Percentiles rank a stretch among this genome's conserved stretches.
These are phyloP conservation scores for Cyclanthera cordifolia DNA, from an alignment of 306 rosid genomes.

Conservation along the genomic window DNA sequence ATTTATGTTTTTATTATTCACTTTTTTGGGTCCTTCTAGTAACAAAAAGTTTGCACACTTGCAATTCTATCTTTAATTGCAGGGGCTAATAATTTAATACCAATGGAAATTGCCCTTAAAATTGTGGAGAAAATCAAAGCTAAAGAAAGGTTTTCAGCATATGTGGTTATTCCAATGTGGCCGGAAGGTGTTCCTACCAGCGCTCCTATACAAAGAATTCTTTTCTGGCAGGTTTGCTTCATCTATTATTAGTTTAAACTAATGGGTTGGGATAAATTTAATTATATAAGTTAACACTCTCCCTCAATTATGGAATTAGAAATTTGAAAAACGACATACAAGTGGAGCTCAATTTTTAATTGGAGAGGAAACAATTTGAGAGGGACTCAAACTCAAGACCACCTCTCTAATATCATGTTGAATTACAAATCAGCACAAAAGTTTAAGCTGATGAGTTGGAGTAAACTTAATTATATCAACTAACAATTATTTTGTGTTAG, in stretches of 20 bases:
- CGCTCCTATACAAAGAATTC: constrained; percentile 51
- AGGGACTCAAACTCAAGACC: no score
- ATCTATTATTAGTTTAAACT: no score
- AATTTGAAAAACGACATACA: no score
- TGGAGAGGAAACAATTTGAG: no score
- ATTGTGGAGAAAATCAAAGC: constrained; percentile 59
- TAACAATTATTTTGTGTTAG: neutral
- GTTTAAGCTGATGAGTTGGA: no score
- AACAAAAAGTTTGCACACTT: neutral
- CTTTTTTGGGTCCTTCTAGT: neutral
- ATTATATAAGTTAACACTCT: no score
- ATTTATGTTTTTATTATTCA: neutral
- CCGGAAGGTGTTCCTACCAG: constrained; percentile 84
- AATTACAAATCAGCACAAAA: no score
- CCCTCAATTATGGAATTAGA: no score
- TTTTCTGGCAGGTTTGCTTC: constrained; percentile 68
- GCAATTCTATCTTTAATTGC: constrained; percentile 1
- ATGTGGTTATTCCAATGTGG: constrained; percentile 80
- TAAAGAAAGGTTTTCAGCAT: constrained; percentile 50
- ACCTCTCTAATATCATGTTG: no score
- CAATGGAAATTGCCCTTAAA: constrained; percentile 76
- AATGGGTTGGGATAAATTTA: no score
- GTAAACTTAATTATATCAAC: no score
- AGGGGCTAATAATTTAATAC: constrained; percentile 80
- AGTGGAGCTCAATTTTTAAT: no score